Percentiles rank a stretch among this genome's conserved stretches.
These are phyloP conservation scores for Eucalyptus caleyi DNA, from an alignment of 345 rosid species.

Conservation along the genomic window DNA sequence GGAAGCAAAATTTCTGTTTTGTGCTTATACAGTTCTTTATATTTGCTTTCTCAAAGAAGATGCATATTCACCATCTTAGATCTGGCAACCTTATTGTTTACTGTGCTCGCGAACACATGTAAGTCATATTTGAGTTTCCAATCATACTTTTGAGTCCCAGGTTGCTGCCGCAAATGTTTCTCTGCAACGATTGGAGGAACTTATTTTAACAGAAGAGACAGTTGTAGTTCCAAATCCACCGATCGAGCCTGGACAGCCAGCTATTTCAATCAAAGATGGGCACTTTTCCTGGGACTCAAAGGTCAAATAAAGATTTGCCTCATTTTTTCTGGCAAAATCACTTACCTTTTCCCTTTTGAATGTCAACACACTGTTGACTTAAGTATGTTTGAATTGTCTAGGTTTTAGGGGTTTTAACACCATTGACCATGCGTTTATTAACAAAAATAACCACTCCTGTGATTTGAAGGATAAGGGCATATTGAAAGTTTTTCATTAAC, in stretches of 20 bases:
- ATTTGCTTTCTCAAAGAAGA: background rate
- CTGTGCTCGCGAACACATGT: background rate
- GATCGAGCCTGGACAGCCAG: conserved; percentile 56
- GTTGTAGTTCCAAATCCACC: conserved; percentile 65
- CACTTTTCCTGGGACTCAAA: background rate
- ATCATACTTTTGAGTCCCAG: conserved; percentile 20
- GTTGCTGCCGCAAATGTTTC: conserved; percentile 88
- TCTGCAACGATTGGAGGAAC: conserved; percentile 80
- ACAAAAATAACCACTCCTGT: background rate
- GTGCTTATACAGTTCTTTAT: background rate
- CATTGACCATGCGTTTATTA: background rate
- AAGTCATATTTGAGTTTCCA: background rate
- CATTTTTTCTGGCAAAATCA: background rate
- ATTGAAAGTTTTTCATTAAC: too few relatives aligned
- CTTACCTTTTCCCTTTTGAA: background rate
- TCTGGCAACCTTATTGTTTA: background rate
- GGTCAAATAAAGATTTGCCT: conserved; percentile 13
- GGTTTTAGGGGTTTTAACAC: background rate
- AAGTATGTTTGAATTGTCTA: background rate
- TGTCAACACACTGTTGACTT: background rate
- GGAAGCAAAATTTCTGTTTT: background rate
- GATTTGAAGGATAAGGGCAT: background rate
- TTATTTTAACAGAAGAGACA: conserved; percentile 76
- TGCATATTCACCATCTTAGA: background rate
- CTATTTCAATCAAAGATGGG: conserved; percentile 74